Conservation (phyloP, 2,329 filamentous ascomycete genomes). For the Fusarium oligoseptatum region DNA sequence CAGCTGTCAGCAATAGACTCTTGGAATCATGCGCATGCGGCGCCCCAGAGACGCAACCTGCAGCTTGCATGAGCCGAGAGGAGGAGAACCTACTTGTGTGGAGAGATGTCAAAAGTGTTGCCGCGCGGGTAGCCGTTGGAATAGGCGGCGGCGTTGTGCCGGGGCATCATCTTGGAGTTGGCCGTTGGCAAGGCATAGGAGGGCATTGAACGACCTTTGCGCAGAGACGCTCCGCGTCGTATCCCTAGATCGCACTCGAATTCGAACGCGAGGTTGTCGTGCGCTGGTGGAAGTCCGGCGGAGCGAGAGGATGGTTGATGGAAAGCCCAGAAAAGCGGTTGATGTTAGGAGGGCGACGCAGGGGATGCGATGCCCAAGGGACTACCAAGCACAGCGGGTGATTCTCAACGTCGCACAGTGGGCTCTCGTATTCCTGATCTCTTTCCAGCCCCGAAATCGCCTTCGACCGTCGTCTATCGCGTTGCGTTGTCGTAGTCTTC, state of each 20-base stretch:
- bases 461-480: conserved; percentile 15
- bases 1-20: conserved; percentile 26
- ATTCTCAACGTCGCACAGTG: conserved; percentile 9
- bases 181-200: conserved; percentile 47
- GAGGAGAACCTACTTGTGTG: conserved; percentile 78
- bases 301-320: background rate
- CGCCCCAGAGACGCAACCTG: background rate
- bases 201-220: conserved; percentile 44
- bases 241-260: conserved; percentile 22
- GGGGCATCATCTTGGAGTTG: conserved; percentile 80
- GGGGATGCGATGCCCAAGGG: conserved; percentile 22
- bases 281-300: background rate
- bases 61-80: background rate
- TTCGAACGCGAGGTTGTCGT: background rate
- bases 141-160: conserved; percentile 81
- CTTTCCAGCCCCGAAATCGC: background rate
- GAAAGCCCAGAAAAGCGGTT: conserved; percentile 9
- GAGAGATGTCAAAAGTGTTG: conserved; percentile 87
- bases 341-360: conserved; percentile 19
- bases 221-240: conserved; percentile 39
- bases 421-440: background rate
- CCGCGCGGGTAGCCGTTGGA: conserved; percentile 86
- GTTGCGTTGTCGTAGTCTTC: conserved; percentile 15
- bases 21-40: background rate
- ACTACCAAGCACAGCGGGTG: conserved; percentile 11